phyloP scores from a whole-genome alignment of 1,284 basidiomycete species.

The Ceratobasidium sp. region DNA sequence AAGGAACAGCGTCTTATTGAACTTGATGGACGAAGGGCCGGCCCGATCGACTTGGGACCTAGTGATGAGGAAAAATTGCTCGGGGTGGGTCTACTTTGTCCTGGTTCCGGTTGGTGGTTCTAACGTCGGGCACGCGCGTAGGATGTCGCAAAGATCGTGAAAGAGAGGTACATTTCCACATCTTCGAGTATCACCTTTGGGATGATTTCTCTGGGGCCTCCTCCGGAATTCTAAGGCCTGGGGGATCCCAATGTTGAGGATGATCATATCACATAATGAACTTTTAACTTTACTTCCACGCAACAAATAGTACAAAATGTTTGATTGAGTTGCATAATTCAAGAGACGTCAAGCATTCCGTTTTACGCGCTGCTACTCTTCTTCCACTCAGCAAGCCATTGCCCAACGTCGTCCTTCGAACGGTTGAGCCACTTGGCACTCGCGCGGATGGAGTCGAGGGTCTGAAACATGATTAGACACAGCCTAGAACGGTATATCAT shows the following conservation, averaged over 20 bases:
- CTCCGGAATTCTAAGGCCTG: not conserved
- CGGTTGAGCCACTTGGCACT: constrained; percentile 60
- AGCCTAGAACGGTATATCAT: not conserved
- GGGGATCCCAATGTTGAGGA: not conserved
- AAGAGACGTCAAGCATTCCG: too few relatives aligned
- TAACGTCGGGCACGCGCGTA: constrained; percentile 50
- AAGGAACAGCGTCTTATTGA: constrained; percentile 68
- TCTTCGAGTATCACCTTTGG: constrained; percentile 42
- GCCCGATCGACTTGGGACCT: constrained; percentile 79
- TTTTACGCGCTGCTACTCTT: constrained; percentile 22
- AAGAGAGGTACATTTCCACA: constrained; percentile 63
- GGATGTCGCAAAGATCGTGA: constrained; percentile 74
- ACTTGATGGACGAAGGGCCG: constrained; percentile 76
- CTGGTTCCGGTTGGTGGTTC: constrained; percentile 9
- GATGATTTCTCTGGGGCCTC: constrained; percentile 21
- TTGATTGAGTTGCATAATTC: not conserved
- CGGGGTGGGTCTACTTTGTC: constrained; percentile 61
- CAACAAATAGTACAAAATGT: not conserved
- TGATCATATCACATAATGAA: not conserved
- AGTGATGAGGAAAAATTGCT: constrained; percentile 50
- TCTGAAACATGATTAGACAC: constrained; percentile 42
- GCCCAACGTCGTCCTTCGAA: constrained; percentile 57
- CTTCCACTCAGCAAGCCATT: constrained; percentile 47
- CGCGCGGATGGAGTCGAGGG: constrained; percentile 59
- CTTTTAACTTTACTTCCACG: not conserved